Evolutionary conservation across 495 filamentous ascomycete species (phyloP), one percentile per base, ranked within the genome.

Genomic region (Copromyces sp.): DNA sequence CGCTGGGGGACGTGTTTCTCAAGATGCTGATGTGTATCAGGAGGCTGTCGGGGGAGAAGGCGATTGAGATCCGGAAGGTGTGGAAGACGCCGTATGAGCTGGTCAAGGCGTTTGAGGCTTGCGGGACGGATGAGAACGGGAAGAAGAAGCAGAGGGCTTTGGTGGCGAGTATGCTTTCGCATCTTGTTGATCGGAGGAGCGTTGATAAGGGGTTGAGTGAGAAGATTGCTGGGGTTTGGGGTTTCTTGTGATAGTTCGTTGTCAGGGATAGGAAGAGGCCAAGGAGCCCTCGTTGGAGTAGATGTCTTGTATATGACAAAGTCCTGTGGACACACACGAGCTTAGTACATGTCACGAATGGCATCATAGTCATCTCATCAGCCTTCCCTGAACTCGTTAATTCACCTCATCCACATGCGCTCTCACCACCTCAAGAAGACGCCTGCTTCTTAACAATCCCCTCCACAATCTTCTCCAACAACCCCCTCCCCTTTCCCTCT

Each of bases 1-100:
- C 91, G 3, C 83, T 95, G 29, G 85, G 92, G 45, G 93, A 96
- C 73, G 78, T 95, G 0, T 95, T 87, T 76, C 78, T 95, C 32
- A 95, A 95, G 79, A 95, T 96, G 92, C 83, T 96, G 69, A 95
- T 96, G 93, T 93, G 91, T 75, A 92, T 89, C 11, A 86, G 86
- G 35, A 90, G 92, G 3, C 83, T 96, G n/a, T 90, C 89, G 5
- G 90, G 92, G 0, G 93, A 95, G 74, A 94, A 93, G 78, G 92
- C 93, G 0, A 78, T 94, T 3, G 92, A 93, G 80, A 93, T 96
- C 12, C 92, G 94, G 74, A 88, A 86, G 74, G 77, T 83, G 12
- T 96, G 92, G 90, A 86, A 84, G 72, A 95, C 92, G 14, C 93
- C 93, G 3, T 84, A 85, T 68, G 87, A 87, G 6, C 87, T 96